A percentile compares a stretch with the other conserved stretches of the same genome.
phyloP scores from a whole-genome alignment of 192 early-diverging fungal genomes.

The Mortierella hygrophila region DNA sequence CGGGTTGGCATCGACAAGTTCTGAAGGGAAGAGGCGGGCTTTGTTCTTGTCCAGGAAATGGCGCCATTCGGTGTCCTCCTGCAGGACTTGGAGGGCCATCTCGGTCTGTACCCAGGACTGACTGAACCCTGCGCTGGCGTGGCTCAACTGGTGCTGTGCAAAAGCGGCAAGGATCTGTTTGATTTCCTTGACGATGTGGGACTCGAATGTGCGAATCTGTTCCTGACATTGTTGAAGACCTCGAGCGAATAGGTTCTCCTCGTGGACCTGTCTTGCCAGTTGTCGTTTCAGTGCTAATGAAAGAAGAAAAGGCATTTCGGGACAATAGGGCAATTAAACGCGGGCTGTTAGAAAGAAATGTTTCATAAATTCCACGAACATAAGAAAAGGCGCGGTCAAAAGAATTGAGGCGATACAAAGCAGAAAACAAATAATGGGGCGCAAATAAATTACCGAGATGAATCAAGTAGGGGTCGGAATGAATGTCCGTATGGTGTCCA shows the following conservation, averaged over 20 bases:
- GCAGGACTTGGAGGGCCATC: conserved; percentile 44
- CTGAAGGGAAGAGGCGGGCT: conserved; percentile 31
- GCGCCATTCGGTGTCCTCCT: conserved; percentile 57
- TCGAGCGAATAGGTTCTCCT: conserved; percentile 45
- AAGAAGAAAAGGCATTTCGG: too few species aligned
- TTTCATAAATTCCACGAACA: background rate
- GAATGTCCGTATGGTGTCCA: conserved; percentile 22
- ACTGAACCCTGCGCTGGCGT: conserved; percentile 16
- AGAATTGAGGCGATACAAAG: background rate
- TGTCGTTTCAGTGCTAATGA: conserved; percentile 27
- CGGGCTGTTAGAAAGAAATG: background rate
- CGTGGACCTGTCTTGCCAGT: conserved; percentile 29
- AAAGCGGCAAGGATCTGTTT: conserved; percentile 35
- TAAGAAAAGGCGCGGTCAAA: background rate
- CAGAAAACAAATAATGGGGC: conserved; percentile 7
- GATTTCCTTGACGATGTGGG: conserved; percentile 44
- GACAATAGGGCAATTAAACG: background rate
- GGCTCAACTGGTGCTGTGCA: conserved; percentile 13
- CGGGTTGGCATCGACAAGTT: conserved; percentile 56
- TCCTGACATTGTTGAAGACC: conserved; percentile 34
- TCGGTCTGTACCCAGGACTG: conserved; percentile 40
- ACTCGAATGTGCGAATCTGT: conserved; percentile 32
- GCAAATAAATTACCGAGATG: conserved; percentile 23
- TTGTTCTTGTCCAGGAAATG: conserved; percentile 40
- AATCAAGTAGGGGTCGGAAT: conserved; percentile 43